Conservation (phyloP, 1,284 basidiomycete genomes). For the Naganishia cerealis region DNA sequence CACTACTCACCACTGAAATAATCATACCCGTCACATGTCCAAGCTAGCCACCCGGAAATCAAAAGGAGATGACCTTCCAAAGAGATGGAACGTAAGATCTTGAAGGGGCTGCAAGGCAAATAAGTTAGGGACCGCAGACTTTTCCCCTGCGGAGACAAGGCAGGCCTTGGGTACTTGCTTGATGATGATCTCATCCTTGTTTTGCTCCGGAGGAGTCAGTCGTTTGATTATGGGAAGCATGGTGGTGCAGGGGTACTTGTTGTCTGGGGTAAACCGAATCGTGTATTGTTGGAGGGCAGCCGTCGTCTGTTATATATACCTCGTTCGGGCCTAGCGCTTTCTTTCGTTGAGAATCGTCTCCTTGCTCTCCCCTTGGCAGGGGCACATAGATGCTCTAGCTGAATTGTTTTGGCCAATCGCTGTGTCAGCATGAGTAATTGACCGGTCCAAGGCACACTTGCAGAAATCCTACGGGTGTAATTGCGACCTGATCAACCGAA, state of each 20-base stretch:
- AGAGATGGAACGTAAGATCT: slow-evolving; percentile 27
- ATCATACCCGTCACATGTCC: slow-evolving; percentile 32
- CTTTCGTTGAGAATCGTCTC: no score
- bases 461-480: no score
- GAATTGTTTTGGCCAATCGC: no score
- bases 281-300: no score
- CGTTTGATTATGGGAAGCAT: slow-evolving; percentile 1
- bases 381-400: no score
- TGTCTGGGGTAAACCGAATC: background rate
- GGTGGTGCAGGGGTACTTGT: background rate
- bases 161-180: background rate
- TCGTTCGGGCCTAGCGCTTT: no score
- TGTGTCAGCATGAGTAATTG: no score
- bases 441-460: no score
- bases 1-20: slow-evolving; percentile 3
- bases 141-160: background rate
- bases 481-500: no score
- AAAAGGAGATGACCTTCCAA: slow-evolving; percentile 28
- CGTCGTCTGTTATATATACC: no score
- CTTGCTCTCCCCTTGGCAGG: no score
- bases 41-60: slow-evolving; percentile 33
- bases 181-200: slow-evolving; percentile 4
- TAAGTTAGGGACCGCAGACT: background rate
- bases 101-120: slow-evolving; percentile 26
- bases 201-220: slow-evolving; percentile 12